Evolutionary conservation across 352 stramenopile genomes (phyloP).

Genomic region (Phytophthora hibernalis): DNA sequence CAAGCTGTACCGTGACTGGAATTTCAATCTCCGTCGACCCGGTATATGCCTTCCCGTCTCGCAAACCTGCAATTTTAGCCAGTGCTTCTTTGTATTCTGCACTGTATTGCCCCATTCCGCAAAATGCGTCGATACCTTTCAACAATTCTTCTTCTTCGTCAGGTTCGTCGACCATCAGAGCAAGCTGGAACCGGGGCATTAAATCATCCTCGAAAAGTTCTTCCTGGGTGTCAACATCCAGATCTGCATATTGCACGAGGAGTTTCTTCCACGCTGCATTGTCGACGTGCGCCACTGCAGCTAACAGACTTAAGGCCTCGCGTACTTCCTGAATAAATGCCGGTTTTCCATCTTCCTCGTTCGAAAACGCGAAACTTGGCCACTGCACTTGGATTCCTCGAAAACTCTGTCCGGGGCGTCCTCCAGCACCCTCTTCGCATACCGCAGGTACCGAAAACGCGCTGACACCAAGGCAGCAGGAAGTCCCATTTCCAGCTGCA

Average conservation of each 20-base stretch:
- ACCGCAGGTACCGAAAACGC: conserved; percentile 14
- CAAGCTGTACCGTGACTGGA: conserved; percentile 32
- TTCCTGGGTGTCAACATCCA: conserved; percentile 22
- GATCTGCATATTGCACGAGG: conserved; percentile 17
- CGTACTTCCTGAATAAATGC: conserved; percentile 9
- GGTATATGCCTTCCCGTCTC: conserved; percentile 8
- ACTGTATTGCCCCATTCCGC: conserved; percentile 29
- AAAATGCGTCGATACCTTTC: conserved; percentile 24
- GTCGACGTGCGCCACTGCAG: conserved; percentile 36
- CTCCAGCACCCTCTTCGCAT: conserved; percentile 16
- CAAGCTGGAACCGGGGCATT: conserved; percentile 27
- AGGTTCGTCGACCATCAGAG: conserved; percentile 2
- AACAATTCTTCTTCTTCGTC: conserved; percentile 18
- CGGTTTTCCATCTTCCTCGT: neutral
- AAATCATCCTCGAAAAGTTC: conserved; percentile 25
- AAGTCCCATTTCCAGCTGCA: conserved; percentile 29
- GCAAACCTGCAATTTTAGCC: conserved; percentile 22
- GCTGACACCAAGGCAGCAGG: conserved; percentile 30
- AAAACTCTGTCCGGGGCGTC: conserved; percentile 17
- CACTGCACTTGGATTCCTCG: conserved; percentile 27
- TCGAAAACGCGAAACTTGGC: conserved; percentile 21
- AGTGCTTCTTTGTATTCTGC: conserved; percentile 25
- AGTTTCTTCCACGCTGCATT: conserved; percentile 33
- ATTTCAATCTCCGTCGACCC: conserved; percentile 39
- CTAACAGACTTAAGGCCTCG: conserved; percentile 25